phyloP scores from a whole-genome alignment of 2,329 filamentous ascomycete genomes.

The Alternaria brassicae region DNA sequence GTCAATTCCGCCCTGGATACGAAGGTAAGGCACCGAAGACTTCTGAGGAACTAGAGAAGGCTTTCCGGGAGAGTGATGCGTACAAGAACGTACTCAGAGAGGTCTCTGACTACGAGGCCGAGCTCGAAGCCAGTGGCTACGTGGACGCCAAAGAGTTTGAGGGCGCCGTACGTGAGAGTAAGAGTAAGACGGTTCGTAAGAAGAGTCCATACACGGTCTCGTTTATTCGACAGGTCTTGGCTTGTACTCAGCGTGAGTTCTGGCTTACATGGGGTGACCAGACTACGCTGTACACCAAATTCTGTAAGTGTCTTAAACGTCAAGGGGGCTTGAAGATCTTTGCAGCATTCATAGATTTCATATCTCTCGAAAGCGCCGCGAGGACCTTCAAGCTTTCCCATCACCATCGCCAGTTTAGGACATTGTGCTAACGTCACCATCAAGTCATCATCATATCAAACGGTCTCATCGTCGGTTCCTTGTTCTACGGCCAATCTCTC shows the following conservation, averaged over 20 bases:
- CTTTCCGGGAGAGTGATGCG: conserved; percentile 68
- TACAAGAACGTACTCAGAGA: conserved; percentile 69
- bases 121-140: conserved; percentile 64
- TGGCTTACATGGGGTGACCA: conserved; percentile 80
- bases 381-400: neutral
- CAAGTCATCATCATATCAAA: conserved; percentile 74
- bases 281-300: conserved; percentile 74
- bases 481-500: conserved; percentile 74
- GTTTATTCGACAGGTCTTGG: conserved; percentile 72
- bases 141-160: conserved; percentile 71
- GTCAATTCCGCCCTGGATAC: conserved; percentile 65
- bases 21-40: conserved; percentile 73
- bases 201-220: conserved; percentile 80
- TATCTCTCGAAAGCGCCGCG: neutral
- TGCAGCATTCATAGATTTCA: neutral
- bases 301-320: conserved; percentile 49
- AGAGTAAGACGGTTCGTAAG: conserved; percentile 70
- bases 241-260: conserved; percentile 74
- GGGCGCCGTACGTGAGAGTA: conserved; percentile 68
- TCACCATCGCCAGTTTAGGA: neutral
- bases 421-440: neutral
- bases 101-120: conserved; percentile 66
- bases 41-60: conserved; percentile 70
- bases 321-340: neutral
- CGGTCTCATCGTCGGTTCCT: conserved; percentile 75